Conservation (phyloP, 257 asterid species). For the Linderniella brevidens region DNA sequence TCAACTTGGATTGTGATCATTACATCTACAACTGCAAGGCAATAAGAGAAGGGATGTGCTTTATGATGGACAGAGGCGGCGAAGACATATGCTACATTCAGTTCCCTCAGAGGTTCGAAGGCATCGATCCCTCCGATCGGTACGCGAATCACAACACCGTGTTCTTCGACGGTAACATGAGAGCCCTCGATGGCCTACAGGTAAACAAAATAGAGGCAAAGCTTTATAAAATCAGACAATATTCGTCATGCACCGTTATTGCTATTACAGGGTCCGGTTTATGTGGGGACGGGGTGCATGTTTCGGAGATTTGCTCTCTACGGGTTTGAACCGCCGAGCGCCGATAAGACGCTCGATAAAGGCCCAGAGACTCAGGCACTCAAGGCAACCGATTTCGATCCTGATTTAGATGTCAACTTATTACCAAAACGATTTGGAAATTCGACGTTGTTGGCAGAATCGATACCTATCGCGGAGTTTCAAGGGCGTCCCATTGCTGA, state of each 20-base stretch:
- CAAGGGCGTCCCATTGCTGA: constrained; percentile 51
- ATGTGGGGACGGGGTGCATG: constrained; percentile 51
- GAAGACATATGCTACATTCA: constrained; percentile 48
- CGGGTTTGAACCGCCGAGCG: constrained; percentile 43
- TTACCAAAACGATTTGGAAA: constrained; percentile 45
- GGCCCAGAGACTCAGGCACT: constrained; percentile 20
- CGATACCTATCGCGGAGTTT: constrained; percentile 39
- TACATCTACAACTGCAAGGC: constrained; percentile 37
- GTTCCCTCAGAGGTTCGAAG: constrained; percentile 54
- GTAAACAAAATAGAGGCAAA: constrained; percentile 8
- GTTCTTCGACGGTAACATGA: constrained; percentile 45
- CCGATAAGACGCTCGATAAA: constrained; percentile 13
- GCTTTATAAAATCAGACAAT: too few species aligned
- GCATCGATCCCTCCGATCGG: constrained; percentile 60
- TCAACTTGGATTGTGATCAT: constrained; percentile 55
- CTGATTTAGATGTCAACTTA: constrained; percentile 29
- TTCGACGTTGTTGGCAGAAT: constrained; percentile 29
- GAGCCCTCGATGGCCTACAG: constrained; percentile 53
- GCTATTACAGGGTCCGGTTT: constrained; percentile 33
- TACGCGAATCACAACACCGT: constrained; percentile 56
- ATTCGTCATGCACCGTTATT: too few species aligned
- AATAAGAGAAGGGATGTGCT: constrained; percentile 57
- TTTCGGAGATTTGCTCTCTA: constrained; percentile 47
- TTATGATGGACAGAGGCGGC: constrained; percentile 65
- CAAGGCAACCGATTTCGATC: constrained; percentile 29